Percentiles rank a stretch among this genome's conserved stretches.
These are phyloP conservation scores for Sporothrix luriei DNA, from an alignment of 2,329 filamentous ascomycete genomes.

Conservation along the genomic window DNA sequence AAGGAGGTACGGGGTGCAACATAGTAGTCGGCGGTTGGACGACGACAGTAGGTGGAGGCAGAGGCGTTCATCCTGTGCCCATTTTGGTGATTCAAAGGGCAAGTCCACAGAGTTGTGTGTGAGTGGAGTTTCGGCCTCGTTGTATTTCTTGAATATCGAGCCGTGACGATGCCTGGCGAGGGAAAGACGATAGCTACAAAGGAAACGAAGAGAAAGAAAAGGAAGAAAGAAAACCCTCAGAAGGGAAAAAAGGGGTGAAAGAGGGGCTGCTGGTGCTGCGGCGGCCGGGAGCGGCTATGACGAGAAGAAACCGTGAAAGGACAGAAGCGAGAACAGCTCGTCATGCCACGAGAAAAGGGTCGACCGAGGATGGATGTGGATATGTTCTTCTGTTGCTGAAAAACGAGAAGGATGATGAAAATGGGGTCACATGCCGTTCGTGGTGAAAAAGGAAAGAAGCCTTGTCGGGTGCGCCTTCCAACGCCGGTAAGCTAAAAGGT, in stretches of 20 bases:
- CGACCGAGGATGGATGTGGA: constrained; percentile 3
- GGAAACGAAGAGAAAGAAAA: not conserved
- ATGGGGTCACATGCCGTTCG: constrained; percentile 24
- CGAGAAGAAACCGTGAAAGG: not conserved
- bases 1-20: not conserved
- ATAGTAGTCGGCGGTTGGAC: not conserved
- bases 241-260: constrained; percentile 6
- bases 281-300: constrained; percentile 1
- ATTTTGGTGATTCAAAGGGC: not conserved
- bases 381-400: not conserved
- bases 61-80: constrained; percentile 25
- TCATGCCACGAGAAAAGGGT: not conserved
- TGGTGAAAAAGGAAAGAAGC: not conserved
- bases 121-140: constrained; percentile 28
- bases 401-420: constrained; percentile 11
- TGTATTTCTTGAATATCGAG: not conserved
- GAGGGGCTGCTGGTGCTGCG: not conserved
- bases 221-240: not conserved
- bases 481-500: not conserved
- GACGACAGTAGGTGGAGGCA: not conserved
- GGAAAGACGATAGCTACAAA: not conserved
- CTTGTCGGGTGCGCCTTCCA: constrained; percentile 14
- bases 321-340: not conserved
- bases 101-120: not conserved
- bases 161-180: constrained; percentile 3